These are phyloP conservation scores for Rauvolfia tetraphylla DNA, from an alignment of 257 asterid genomes.

Conservation along the genomic window DNA sequence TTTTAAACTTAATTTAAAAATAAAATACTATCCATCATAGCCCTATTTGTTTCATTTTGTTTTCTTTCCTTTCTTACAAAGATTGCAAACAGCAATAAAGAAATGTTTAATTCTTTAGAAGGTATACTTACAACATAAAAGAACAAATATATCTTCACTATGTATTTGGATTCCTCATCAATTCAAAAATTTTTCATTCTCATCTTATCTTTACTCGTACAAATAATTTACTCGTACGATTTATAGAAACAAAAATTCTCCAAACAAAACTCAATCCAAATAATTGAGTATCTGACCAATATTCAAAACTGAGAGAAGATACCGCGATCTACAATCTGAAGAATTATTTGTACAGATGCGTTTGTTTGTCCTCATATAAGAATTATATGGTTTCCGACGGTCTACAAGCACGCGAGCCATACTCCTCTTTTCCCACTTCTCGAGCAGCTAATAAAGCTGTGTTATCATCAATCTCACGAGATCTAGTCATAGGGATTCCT, in stretches of 20 bases:
- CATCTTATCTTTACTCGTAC: too few species aligned
- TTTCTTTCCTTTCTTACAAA: neutral
- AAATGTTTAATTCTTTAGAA: neutral
- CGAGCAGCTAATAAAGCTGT: neutral
- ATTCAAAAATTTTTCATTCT: too few species aligned
- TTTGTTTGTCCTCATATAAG: neutral
- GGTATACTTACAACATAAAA: neutral
- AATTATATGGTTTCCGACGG: neutral
- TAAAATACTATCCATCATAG: too few species aligned
- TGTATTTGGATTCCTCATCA: too few species aligned
- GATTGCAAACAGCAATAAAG: neutral
- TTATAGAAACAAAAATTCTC: too few species aligned
- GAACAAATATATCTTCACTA: neutral
- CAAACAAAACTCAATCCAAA: too few species aligned
- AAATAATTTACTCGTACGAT: too few species aligned
- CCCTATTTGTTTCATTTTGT: too few species aligned
- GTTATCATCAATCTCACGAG: neutral
- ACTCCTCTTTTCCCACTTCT: neutral
- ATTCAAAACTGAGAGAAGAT: neutral
- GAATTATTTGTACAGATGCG: neutral
- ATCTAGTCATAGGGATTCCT: constrained; percentile 77
- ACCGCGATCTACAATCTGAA: neutral
- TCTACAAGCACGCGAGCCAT: neutral
- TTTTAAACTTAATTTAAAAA: too few species aligned
- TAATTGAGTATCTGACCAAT: neutral